Percentiles rank a stretch among this genome's conserved stretches.
Conservation (phyloP, 2,329 filamentous ascomycete species). For the Sphaerostilbella broomeana region DNA sequence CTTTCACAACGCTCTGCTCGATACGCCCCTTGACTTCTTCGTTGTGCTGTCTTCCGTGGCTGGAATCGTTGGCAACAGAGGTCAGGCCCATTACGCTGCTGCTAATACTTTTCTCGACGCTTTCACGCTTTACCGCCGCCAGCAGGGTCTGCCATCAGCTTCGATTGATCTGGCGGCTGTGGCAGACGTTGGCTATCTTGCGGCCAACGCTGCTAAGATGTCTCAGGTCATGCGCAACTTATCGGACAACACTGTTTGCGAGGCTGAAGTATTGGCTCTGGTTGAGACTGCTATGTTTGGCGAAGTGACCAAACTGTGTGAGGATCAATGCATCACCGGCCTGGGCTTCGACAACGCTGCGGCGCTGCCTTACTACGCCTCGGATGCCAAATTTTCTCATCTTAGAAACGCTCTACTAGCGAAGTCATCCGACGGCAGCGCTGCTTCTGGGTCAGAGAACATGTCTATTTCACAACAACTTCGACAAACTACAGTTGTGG, state of each 20-base stretch:
- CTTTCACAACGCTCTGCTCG: constrained; percentile 40
- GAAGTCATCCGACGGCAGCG: constrained; percentile 13
- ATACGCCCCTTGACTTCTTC: constrained; percentile 44
- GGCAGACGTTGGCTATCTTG: constrained; percentile 43
- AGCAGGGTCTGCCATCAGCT: constrained; percentile 36
- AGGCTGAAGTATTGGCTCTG: constrained; percentile 48
- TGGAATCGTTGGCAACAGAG: constrained; percentile 44
- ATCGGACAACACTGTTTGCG: constrained; percentile 41
- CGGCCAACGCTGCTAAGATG: constrained; percentile 37
- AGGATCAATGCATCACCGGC: constrained; percentile 48
- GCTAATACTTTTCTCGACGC: constrained; percentile 40
- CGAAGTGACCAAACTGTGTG: constrained; percentile 34
- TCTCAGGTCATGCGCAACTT: constrained; percentile 44
- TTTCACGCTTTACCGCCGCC: constrained; percentile 29
- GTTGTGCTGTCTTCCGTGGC: constrained; percentile 46
- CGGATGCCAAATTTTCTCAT: constrained; percentile 48
- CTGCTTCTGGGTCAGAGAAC: constrained; percentile 6
- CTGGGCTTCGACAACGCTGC: constrained; percentile 40
- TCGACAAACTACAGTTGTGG: constrained; percentile 7
- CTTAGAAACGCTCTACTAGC: constrained; percentile 35
- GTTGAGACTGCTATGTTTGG: constrained; percentile 45
- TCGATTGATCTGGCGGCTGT: constrained; percentile 49
- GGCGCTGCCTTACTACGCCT: constrained; percentile 45
- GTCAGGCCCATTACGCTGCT: constrained; percentile 47
- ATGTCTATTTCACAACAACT: constrained; percentile 17